These are phyloP conservation scores for Cronartium ribicola DNA, from an alignment of 1,284 basidiomycete species.

Conservation along the genomic window DNA sequence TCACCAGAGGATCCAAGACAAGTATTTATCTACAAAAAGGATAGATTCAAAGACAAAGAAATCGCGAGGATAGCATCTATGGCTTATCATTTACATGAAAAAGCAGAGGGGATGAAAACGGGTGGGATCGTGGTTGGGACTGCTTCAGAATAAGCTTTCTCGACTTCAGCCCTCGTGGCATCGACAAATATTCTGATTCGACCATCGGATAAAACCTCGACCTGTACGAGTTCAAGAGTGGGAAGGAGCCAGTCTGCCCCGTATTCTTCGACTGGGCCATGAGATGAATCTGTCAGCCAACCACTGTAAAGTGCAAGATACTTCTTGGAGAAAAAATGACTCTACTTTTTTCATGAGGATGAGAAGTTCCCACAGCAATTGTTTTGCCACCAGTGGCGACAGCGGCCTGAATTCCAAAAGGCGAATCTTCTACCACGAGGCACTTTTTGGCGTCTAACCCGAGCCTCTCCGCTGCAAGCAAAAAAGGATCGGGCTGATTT, in stretches of 20 bases:
- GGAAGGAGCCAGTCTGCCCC: constrained; percentile 36
- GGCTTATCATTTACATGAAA: too few species aligned
- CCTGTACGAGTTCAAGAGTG: constrained; percentile 51
- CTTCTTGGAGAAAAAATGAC: background rate
- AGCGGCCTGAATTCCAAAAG: constrained; percentile 61
- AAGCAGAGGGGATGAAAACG: too few species aligned
- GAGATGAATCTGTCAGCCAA: background rate
- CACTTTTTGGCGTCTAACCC: constrained; percentile 57
- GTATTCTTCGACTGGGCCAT: constrained; percentile 19
- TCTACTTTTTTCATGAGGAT: constrained; percentile 46
- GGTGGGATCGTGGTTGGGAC: background rate
- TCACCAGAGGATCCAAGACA: too few species aligned
- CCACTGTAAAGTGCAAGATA: background rate
- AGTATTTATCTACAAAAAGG: too few species aligned
- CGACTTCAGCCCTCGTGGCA: constrained; percentile 24
- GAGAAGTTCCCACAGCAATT: constrained; percentile 66
- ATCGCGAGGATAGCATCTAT: too few species aligned
- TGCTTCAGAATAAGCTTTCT: constrained; percentile 26
- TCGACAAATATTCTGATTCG: constrained; percentile 48
- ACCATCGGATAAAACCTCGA: constrained; percentile 51
- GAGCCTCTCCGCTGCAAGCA: constrained; percentile 68
- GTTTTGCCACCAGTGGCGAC: constrained; percentile 66
- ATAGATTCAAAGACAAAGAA: too few species aligned
- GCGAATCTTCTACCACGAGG: constrained; percentile 63
- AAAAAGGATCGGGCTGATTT: constrained; percentile 64